Evolutionary conservation across 768 basidiomycete species (phyloP).

Genomic region (Suillus lakei): DNA sequence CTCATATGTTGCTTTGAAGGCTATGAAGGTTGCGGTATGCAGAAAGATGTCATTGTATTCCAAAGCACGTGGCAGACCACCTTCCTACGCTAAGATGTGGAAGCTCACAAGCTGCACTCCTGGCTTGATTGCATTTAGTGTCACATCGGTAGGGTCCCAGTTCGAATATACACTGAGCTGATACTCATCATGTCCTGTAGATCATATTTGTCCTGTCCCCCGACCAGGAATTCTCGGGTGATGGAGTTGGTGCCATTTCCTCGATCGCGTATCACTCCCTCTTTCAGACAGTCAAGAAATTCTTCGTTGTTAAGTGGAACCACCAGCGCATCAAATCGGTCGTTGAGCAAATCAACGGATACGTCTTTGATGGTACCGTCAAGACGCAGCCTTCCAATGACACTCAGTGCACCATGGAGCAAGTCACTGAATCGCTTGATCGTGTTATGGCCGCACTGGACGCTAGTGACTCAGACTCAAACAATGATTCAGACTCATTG

Average conservation of each 20-base stretch:
- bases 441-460: not conserved
- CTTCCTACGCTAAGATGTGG: not conserved
- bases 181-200: not conserved
- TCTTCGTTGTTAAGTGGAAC: not conserved
- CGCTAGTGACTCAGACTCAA: not conserved
- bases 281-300: not conserved
- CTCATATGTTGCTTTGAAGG: conserved; percentile 2
- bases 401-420: not conserved
- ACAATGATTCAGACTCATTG: not conserved
- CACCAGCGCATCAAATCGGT: not conserved
- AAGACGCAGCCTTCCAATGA: not conserved
- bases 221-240: not conserved
- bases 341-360: not conserved
- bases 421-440: not conserved
- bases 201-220: conserved; percentile 6
- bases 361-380: not conserved
- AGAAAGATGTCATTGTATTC: conserved; percentile 2
- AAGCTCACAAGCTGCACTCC: conserved; percentile 1
- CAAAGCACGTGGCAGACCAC: not conserved
- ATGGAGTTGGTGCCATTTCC: conserved; percentile 6
- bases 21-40: conserved; percentile 4
- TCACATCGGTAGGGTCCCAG: not conserved
- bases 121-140: conserved; percentile 1
- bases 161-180: not conserved
- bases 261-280: not conserved